Conservation (phyloP, 1,284 basidiomycete species). For the Moesziomyces sp. region DNA sequence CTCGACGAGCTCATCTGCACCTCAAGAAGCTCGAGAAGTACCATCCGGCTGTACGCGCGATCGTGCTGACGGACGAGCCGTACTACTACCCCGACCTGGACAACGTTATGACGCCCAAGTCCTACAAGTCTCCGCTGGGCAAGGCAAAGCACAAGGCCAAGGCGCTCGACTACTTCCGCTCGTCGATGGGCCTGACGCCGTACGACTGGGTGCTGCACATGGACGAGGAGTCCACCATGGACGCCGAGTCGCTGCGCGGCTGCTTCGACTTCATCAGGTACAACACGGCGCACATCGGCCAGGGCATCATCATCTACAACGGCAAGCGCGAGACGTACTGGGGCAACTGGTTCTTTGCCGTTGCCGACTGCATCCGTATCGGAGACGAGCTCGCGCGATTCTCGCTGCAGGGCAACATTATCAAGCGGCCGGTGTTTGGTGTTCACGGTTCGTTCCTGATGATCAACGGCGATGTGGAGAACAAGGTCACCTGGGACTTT, state of each 20-base stretch:
- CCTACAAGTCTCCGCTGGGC: conserved; percentile 68
- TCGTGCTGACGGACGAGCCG: conserved; percentile 69
- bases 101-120: conserved; percentile 69
- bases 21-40: conserved; percentile 69
- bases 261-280: conserved; percentile 69
- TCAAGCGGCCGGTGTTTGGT: conserved; percentile 69
- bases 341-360: conserved; percentile 70
- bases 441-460: conserved; percentile 70
- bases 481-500: conserved; percentile 69
- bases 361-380: conserved; percentile 69
- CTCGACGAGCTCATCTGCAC: conserved; percentile 68
- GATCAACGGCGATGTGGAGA: conserved; percentile 70
- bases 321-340: conserved; percentile 68
- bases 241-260: conserved; percentile 68
- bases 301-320: conserved; percentile 70
- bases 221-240: conserved; percentile 70
- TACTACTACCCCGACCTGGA: conserved; percentile 69
- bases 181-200: conserved; percentile 68
- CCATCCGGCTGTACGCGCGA: conserved; percentile 68
- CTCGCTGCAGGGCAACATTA: conserved; percentile 69
- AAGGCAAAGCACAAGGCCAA: conserved; percentile 70
- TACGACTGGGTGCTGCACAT: conserved; percentile 70
- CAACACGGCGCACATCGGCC: conserved; percentile 69
- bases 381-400: conserved; percentile 70
- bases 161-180: conserved; percentile 69